These are phyloP conservation scores for Pelargonium fulgidum DNA, from an alignment of 441 rosid species.

Conservation along the genomic window DNA sequence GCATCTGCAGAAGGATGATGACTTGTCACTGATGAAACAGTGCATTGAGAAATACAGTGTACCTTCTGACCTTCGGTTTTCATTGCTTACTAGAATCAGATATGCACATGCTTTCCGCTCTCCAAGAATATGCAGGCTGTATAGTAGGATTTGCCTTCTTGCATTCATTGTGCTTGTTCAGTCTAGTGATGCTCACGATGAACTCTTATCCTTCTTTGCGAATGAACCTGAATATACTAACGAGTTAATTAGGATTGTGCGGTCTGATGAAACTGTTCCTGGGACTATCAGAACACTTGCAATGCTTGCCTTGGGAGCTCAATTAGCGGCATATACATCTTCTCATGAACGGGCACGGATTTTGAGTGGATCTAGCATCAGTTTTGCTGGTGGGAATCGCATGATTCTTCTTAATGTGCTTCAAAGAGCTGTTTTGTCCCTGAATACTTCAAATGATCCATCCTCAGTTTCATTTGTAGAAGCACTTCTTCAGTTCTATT, in stretches of 20 bases:
- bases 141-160: slow-evolving; percentile 91
- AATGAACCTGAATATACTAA: slow-evolving; percentile 98
- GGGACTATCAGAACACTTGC: slow-evolving; percentile 89
- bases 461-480: slow-evolving; percentile 89
- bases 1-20: slow-evolving; percentile 85
- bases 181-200: slow-evolving; percentile 92
- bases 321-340: slow-evolving; percentile 88
- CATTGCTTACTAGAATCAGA: slow-evolving; percentile 85
- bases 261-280: slow-evolving; percentile 78
- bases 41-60: slow-evolving; percentile 75
- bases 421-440: slow-evolving; percentile 83
- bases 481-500: slow-evolving; percentile 95
- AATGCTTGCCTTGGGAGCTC: slow-evolving; percentile 94
- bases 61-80: slow-evolving; percentile 71
- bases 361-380: slow-evolving; percentile 85
- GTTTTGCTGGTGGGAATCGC: slow-evolving; percentile 88
- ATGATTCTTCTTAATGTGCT: slow-evolving; percentile 94
- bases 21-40: slow-evolving; percentile 69
- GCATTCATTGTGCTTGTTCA: slow-evolving; percentile 95
- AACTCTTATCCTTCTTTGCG: slow-evolving; percentile 80
- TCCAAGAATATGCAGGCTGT: slow-evolving; percentile 75
- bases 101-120: slow-evolving; percentile 92
- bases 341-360: slow-evolving; percentile 94
- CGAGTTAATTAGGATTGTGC: slow-evolving; percentile 88
- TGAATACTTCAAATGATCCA: slow-evolving; percentile 73